phyloP scores from a whole-genome alignment of 2,329 filamentous ascomycete genomes.

The Diaporthe velutina region DNA sequence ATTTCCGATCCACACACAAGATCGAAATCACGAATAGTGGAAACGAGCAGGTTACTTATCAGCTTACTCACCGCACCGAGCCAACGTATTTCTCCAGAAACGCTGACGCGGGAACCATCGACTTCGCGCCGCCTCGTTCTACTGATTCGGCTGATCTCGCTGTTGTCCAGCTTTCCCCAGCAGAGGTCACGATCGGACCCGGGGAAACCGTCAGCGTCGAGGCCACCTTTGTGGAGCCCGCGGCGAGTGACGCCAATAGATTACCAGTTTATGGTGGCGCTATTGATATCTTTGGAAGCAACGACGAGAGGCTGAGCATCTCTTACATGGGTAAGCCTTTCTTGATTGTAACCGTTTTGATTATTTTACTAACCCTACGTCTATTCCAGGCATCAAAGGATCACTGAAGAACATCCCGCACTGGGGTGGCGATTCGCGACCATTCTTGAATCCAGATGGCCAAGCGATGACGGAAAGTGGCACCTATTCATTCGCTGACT shows the following conservation, averaged over 20 bases:
- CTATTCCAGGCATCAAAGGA: background rate
- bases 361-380: background rate
- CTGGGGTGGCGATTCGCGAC: background rate
- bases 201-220: background rate
- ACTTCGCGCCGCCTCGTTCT: background rate
- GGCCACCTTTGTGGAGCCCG: background rate
- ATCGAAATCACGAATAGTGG: slow-evolving; percentile 33
- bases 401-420: background rate
- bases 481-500: background rate
- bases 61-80: background rate
- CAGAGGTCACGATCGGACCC: background rate
- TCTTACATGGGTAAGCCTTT: background rate
- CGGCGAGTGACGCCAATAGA: background rate
- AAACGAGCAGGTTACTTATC: slow-evolving; percentile 14
- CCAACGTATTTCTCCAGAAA: background rate
- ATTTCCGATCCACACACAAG: slow-evolving; percentile 49
- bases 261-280: background rate
- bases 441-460: background rate
- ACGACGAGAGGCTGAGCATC: background rate
- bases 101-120: background rate
- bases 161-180: background rate
- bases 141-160: background rate
- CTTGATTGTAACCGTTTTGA: background rate
- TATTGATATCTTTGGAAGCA: background rate
- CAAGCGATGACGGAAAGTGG: background rate